Evolutionary conservation across 257 asterid species (phyloP), one percentile per base, ranked within the genome.

Genomic region (Fraxinus anomala): DNA sequence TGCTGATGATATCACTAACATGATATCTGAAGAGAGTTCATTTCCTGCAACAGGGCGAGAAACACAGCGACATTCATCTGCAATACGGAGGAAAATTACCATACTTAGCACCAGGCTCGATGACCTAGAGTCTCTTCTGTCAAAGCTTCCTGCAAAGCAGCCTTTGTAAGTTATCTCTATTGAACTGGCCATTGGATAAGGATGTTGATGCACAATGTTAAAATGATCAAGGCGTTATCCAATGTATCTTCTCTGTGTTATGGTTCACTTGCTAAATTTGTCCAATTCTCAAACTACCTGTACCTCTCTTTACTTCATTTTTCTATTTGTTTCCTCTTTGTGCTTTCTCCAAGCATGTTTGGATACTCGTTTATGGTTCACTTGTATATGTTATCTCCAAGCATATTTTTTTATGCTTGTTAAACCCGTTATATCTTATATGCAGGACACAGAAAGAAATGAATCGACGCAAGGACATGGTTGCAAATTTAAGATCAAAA

Each of bases 381-480:
- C 17, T 42, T 42, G 17, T 42, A 42, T 42, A 11, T 42, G 51
- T 42, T 3, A 12, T 42, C 51, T 42, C 17, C 17, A 42, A 42
- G 51, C 51, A 42, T 11, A 19, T 51, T 19, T 96, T 81, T 95
- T 95, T 34, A 11, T 66, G 66, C 34, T 72, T 61, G 73, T 72
- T 85, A 40, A 76, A 56, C 47, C 89, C 56, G 54, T 39, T 59
- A 26, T 28, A 37, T 84, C 72, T 71, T 73, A 5, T 68, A 28
- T 85, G 81, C 89, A 93, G 99, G 88, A 82, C 91, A 10, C 97
- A 88, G 81, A 93, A 91, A 84, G 99, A 95, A 89, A 89, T 88
- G 87, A 95, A 91, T 73, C 96, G 96, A 36, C 99, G 99, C 74
- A 87, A 79, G 77, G 98, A 95, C 85, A 85, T 91, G 93, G 85